These are phyloP conservation scores for Trametes sanguinea DNA, from an alignment of 768 basidiomycete species.

Conservation along the genomic window DNA sequence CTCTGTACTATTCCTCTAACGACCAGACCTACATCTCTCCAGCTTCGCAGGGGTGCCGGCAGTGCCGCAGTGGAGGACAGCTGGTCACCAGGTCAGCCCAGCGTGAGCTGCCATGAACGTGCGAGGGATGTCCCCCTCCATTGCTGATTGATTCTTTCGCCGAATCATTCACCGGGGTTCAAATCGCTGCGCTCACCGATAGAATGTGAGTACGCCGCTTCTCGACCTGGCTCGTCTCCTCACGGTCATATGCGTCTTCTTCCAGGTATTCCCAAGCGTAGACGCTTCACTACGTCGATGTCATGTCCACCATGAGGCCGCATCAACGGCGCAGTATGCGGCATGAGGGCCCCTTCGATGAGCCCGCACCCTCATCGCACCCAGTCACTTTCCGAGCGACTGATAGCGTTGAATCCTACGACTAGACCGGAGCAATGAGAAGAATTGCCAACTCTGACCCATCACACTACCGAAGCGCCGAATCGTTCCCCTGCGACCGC, in stretches of 20 bases:
- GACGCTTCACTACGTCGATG: too few species aligned
- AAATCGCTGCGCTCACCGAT: neutral
- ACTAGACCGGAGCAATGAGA: neutral
- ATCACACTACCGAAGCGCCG: neutral
- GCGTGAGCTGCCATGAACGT: conserved; percentile 10
- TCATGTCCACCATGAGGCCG: too few species aligned
- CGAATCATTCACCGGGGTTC: neutral
- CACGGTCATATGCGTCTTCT: neutral
- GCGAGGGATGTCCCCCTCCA: neutral
- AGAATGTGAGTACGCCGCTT: conserved; percentile 2
- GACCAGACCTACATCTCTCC: neutral
- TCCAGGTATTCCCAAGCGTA: neutral
- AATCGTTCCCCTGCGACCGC: neutral
- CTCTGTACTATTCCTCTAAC: neutral
- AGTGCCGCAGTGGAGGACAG: too few species aligned
- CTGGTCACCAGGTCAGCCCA: conserved; percentile 1
- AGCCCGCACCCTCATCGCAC: too few species aligned
- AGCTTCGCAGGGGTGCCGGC: neutral
- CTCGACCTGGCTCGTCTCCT: neutral
- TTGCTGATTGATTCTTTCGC: neutral
- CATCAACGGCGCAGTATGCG: too few species aligned
- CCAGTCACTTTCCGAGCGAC: too few species aligned
- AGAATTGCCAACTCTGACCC: neutral
- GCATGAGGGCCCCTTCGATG: too few species aligned
- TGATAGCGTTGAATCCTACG: too few species aligned